These are phyloP conservation scores for Hypsizygus marmoreus DNA, from an alignment of 768 basidiomycete genomes.

Conservation along the genomic window DNA sequence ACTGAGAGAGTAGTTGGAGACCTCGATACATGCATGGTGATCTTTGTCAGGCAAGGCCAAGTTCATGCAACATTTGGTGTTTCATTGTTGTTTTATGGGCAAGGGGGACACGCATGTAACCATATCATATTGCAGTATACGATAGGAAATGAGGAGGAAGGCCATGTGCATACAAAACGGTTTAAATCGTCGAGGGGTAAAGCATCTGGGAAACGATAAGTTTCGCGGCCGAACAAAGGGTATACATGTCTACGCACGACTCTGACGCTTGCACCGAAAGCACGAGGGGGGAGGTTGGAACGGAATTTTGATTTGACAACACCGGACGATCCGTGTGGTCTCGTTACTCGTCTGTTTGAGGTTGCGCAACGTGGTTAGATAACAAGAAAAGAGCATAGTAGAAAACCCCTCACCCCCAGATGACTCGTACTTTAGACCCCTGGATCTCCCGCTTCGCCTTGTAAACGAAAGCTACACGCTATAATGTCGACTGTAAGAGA, in stretches of 20 bases:
- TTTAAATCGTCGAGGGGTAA: conserved; percentile 85
- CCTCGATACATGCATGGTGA: too few relatives aligned
- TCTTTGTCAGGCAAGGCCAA: too few relatives aligned
- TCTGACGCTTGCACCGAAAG: conserved; percentile 91
- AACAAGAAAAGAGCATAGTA: background rate
- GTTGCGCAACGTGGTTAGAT: conserved; percentile 1
- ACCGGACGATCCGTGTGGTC: conserved; percentile 92
- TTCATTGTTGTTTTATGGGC: conserved; percentile 8
- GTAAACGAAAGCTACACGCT: conserved; percentile 99
- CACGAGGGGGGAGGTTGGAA: conserved; percentile 91
- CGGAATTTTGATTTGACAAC: conserved; percentile 97
- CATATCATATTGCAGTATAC: conserved; percentile 52
- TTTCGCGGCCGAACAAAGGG: background rate
- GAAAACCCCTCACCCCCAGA: conserved; percentile 82
- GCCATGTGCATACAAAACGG: conserved; percentile 36
- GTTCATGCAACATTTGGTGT: background rate
- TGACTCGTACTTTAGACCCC: conserved; percentile 95
- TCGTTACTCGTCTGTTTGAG: conserved; percentile 74
- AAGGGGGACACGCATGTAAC: conserved; percentile 39
- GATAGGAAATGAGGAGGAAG: conserved; percentile 33
- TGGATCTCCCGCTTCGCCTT: conserved; percentile 92
- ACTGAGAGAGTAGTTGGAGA: too few relatives aligned
- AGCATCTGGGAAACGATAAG: conserved; percentile 65
- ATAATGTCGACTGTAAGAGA: conserved; percentile 5
- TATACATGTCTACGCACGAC: conserved; percentile 58